Percentiles rank a stretch among this genome's conserved stretches.
These are phyloP conservation scores for Suillus subluteus DNA, from an alignment of 768 basidiomycete genomes.

Conservation along the genomic window DNA sequence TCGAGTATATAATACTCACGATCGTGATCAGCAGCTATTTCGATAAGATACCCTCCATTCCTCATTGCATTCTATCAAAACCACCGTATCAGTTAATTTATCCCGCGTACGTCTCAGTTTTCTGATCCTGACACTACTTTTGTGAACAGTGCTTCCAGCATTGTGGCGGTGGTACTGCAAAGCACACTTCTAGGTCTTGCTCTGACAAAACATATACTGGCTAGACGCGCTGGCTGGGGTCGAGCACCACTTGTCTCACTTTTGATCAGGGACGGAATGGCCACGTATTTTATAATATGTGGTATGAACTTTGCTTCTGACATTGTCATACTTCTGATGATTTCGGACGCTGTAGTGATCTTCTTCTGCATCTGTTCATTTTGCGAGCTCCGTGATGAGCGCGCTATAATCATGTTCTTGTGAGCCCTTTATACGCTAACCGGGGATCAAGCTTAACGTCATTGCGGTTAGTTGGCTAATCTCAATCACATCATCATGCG, in stretches of 20 bases:
- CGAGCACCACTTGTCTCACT: slow-evolving; percentile 44
- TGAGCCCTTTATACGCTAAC: slow-evolving; percentile 15
- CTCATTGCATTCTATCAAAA: slow-evolving; percentile 9
- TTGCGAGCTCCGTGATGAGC: slow-evolving; percentile 5
- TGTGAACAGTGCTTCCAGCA: slow-evolving; percentile 21
- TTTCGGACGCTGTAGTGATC: slow-evolving; percentile 7
- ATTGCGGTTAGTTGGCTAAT: slow-evolving; percentile 17
- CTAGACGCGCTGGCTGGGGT: slow-evolving; percentile 43
- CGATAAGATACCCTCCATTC: slow-evolving; percentile 19
- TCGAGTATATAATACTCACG: slow-evolving; percentile 20
- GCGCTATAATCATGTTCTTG: slow-evolving; percentile 13
- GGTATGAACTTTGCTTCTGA: slow-evolving; percentile 26
- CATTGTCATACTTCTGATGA: neutral
- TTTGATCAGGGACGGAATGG: slow-evolving; percentile 49
- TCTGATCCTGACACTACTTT: neutral
- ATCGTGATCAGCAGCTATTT: slow-evolving; percentile 33
- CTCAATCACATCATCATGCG: slow-evolving; percentile 19
- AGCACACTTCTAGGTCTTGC: slow-evolving; percentile 44
- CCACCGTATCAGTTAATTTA: neutral
- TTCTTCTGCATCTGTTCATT: neutral
- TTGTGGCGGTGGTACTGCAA: slow-evolving; percentile 39
- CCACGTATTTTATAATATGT: slow-evolving; percentile 46
- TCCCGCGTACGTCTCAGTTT: slow-evolving; percentile 1
- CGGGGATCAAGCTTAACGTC: slow-evolving; percentile 3
- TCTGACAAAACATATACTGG: slow-evolving; percentile 37